Evolutionary conservation across 345 rosid species (phyloP), one percentile per base, ranked within the genome.

Genomic region (Eucalyptus regnans): DNA sequence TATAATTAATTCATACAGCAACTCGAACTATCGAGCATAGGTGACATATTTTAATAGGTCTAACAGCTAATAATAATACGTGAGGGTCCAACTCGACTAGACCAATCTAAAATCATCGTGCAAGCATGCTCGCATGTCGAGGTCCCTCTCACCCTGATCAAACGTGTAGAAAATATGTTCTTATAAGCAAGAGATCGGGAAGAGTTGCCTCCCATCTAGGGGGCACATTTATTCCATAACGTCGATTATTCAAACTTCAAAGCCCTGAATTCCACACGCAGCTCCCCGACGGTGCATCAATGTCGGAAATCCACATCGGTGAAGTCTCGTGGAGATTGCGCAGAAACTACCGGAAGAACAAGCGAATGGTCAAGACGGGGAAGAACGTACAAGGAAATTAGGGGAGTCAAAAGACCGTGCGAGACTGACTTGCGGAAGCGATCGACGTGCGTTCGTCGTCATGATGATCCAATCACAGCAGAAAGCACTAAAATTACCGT

Each of bases 161-260:
- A 27, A 60, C 33, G 8, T 12, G 17, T 62, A 0, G 0, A 27
- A 13, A 12, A 27, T 29, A 51, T 6, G 6, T 12, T 62, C 0
- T 62, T 62, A 29, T 27, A 29, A 29, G 12, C 7, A 60, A 27
- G 31, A 60, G 2, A 27, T 27, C 0, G 0, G 31, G 15, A 60
- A 60, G 68, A 60, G 16, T 27, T 60, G 68, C 68, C 68, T 27
- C 16, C 68, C 33, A 12, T 62, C 8, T 12, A 13, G 68, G 68
- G 33, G 31, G 16, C 37, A 64, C 37, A 64, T n/a, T n/a, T 14
- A n/a, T 64, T 64, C 76, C 9, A 4, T 7, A 15, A 15, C 7
- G 76, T 64, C 41, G 18, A n/a, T 12, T 29, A 27, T 62, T 62
- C 68, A 62, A 62, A 62, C 68, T 1, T 62, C 68, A 62, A 62